Evolutionary conservation across 768 basidiomycete species (phyloP).

Genomic region (Antrodiella citrinella): DNA sequence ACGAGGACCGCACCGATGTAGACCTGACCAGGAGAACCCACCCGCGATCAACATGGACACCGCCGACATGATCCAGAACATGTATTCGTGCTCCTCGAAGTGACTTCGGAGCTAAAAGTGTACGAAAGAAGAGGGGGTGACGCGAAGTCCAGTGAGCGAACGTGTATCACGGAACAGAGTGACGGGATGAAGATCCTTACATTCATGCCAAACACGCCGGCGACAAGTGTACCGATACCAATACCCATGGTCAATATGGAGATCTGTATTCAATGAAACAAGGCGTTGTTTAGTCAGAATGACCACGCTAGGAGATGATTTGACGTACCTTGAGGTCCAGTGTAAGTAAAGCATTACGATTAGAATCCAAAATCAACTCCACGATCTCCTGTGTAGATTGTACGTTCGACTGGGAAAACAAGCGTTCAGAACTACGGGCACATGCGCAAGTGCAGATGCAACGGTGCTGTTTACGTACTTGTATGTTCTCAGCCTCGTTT

Average conservation of each 20-base stretch:
- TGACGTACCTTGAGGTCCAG: conserved; percentile 77
- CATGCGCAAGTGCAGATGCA: neutral
- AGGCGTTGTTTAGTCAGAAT: conserved; percentile 2
- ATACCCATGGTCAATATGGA: conserved; percentile 95
- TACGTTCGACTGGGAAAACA: conserved; percentile 45
- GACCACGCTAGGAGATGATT: neutral
- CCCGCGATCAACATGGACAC: conserved; percentile 12
- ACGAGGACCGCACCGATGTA: conserved; percentile 11
- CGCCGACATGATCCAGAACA: conserved; percentile 19
- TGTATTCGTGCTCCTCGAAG: conserved; percentile 19
- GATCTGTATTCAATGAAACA: conserved; percentile 36
- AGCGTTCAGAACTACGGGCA: neutral
- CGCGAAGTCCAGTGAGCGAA: conserved; percentile 8
- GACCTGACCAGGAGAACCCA: conserved; percentile 16
- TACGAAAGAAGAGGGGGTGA: conserved; percentile 19
- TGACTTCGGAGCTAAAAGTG: conserved; percentile 17
- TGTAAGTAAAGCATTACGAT: conserved; percentile 86
- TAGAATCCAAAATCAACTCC: conserved; percentile 92
- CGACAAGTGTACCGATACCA: conserved; percentile 82
- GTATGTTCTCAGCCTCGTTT: conserved; percentile 82
- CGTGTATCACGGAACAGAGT: neutral
- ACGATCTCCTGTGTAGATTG: conserved; percentile 98
- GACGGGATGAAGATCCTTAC: conserved; percentile 39
- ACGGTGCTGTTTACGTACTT: conserved; percentile 35
- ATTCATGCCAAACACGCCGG: conserved; percentile 96